Conservation (phyloP, 345 rosid genomes). For the Pseudoturritis turrita region DNA sequence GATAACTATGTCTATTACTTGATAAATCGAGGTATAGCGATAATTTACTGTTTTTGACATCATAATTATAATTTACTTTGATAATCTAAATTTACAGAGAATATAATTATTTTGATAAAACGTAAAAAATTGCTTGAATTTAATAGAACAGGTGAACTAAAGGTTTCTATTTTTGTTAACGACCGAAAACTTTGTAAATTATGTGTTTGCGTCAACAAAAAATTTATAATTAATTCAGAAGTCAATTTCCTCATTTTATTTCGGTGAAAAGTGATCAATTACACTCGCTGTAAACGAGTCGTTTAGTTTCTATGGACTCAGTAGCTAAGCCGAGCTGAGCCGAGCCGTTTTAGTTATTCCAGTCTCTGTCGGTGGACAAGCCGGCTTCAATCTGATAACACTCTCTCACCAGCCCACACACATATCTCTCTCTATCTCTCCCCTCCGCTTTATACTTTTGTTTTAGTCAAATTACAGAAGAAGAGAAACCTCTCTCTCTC, state of each 20-base stretch:
- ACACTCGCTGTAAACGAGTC: neutral
- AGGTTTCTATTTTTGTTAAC: too few relatives aligned
- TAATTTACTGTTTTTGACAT: too few relatives aligned
- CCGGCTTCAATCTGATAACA: conserved; percentile 21
- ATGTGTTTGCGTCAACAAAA: neutral
- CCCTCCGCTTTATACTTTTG: conserved; percentile 5
- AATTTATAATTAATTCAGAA: neutral
- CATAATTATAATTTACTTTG: too few relatives aligned
- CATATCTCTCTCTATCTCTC: conserved; percentile 21
- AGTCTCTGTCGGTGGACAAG: conserved; percentile 39
- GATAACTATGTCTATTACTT: too few relatives aligned
- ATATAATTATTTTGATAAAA: too few relatives aligned
- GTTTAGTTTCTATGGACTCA: neutral
- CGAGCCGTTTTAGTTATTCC: neutral
- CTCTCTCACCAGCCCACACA: conserved; percentile 29
- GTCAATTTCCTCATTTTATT: neutral
- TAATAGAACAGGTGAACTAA: too few relatives aligned
- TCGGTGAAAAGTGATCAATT: neutral
- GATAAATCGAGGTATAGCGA: too few relatives aligned
- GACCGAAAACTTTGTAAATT: neutral
- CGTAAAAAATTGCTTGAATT: too few relatives aligned
- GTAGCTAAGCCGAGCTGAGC: conserved; percentile 10
- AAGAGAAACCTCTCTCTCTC: conserved; percentile 17
- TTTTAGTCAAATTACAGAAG: conserved; percentile 22
- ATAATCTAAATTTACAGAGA: too few relatives aligned